A percentile compares a stretch with the other conserved stretches of the same genome.
phyloP scores from a whole-genome alignment of 1,284 basidiomycete genomes.

The Ustilago shanxiensis region DNA sequence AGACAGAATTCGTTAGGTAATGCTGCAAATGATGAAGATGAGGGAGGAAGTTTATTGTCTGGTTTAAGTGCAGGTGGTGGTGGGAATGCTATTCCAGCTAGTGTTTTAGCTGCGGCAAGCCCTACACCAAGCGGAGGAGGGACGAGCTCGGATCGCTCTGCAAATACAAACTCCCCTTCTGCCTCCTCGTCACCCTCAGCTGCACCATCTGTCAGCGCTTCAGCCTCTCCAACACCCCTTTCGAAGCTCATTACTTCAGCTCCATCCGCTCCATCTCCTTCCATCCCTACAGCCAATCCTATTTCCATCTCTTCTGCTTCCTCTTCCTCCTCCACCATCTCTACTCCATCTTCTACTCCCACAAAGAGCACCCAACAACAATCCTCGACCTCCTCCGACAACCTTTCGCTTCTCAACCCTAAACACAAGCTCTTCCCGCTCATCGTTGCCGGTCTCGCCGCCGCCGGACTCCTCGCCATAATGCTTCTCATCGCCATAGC shows the following conservation, averaged over 20 bases:
- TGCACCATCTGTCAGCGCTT: neutral
- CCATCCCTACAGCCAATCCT: neutral
- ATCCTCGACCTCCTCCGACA: neutral
- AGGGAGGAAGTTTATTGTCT: neutral
- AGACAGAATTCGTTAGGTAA: conserved; percentile 17
- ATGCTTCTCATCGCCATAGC: conserved; percentile 52
- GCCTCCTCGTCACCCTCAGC: conserved; percentile 4
- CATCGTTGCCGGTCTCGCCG: conserved; percentile 36
- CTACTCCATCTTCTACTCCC: neutral
- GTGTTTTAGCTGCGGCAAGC: conserved; percentile 9
- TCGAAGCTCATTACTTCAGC: conserved; percentile 13
- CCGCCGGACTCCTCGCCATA: conserved; percentile 28
- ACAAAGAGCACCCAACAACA: neutral
- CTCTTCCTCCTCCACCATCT: conserved; percentile 1
- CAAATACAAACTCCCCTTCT: neutral
- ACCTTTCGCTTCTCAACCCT: conserved; percentile 6
- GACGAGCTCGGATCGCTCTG: conserved; percentile 8
- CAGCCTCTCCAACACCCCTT: conserved; percentile 3
- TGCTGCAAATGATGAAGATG: neutral
- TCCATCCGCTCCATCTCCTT: conserved; percentile 1
- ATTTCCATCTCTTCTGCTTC: neutral
- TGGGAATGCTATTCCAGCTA: conserved; percentile 20
- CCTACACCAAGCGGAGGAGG: neutral
- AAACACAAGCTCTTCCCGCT: conserved; percentile 57
- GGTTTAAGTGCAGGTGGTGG: neutral